phyloP scores from a whole-genome alignment of 1,139 yeast genomes.

The Pichia sp. region DNA sequence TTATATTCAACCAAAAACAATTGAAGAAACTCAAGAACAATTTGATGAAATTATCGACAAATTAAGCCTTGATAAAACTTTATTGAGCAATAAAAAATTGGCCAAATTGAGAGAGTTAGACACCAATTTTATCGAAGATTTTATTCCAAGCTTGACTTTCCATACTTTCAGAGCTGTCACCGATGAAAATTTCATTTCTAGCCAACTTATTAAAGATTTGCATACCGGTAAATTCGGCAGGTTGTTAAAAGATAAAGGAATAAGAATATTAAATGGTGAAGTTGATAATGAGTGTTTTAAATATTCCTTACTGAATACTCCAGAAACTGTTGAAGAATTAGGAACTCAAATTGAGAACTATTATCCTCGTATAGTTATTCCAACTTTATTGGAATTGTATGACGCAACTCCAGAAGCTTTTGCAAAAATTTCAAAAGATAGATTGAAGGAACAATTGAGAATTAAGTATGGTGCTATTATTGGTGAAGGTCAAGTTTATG shows the following conservation, averaged over 20 bases:
- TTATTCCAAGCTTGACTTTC: slow-evolving; percentile 28
- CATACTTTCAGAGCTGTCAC: slow-evolving; percentile 38
- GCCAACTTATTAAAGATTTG: slow-evolving; percentile 29
- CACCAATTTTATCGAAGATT: slow-evolving; percentile 24
- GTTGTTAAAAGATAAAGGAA: slow-evolving; percentile 21
- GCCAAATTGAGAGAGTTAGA: slow-evolving; percentile 14
- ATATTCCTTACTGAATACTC: slow-evolving; percentile 33
- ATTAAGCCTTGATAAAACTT: slow-evolving; percentile 13
- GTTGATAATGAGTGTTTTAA: slow-evolving; percentile 33
- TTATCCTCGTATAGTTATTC: slow-evolving; percentile 31
- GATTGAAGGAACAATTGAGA: slow-evolving; percentile 20
- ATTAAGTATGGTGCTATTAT: slow-evolving; percentile 32
- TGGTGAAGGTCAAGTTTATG: slow-evolving; percentile 37
- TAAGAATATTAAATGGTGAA: slow-evolving; percentile 34
- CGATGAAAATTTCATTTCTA: slow-evolving; percentile 32
- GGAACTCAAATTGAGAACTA: slow-evolving; percentile 32
- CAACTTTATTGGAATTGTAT: slow-evolving; percentile 30
- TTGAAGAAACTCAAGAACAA: slow-evolving; percentile 32
- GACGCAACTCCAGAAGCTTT: slow-evolving; percentile 22
- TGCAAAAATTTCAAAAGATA: slow-evolving; percentile 14
- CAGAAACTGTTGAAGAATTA: slow-evolving; percentile 26
- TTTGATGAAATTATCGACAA: slow-evolving; percentile 31
- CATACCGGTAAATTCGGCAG: slow-evolving; percentile 31
- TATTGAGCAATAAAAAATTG: slow-evolving; percentile 15
- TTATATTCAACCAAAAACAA: slow-evolving; percentile 33